Evolutionary conservation across 2,329 filamentous ascomycete species (phyloP), one percentile per base, ranked within the genome.

Genomic region (Blumeriella jaapii): DNA sequence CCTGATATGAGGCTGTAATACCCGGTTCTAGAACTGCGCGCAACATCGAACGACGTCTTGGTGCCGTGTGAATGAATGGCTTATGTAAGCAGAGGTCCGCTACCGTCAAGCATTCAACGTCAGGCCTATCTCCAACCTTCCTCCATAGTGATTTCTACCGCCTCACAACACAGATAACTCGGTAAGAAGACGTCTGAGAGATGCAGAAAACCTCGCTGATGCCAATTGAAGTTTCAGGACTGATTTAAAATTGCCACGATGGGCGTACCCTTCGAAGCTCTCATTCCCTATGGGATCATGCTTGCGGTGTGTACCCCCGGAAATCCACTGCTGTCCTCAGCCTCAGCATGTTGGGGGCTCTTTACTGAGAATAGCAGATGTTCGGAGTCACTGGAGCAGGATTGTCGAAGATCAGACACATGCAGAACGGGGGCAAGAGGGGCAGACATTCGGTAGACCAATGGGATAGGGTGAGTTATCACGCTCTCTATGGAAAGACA

Each of bases 241-340:
- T 35, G 30, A 45, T 27, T 29, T 34, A 40, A 37, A 19, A 46
- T 38, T 35, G 34, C 37, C 49, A 56, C 41, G 31, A 62, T 62
- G 59, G 55, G 55, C 45, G 56, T 62, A 35, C 59, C 59, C 23
- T 62, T 60, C 44, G 59, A 62, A 53, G 50, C 57, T 40, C 55
- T 62, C 39, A 29, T 62, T 38, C 59, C 59, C 5, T 62, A 59
- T 47, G 59, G 46, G 31, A 59, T 62, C 50, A 60, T 61, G 48
- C 38, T 59, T 36, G 45, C 42, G 36, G 59, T 61, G 45, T 41
- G 58, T 54, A 19, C 29, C 34, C 10, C 19, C 14, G 6, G 14
- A n/a, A n/a, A n/a, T n/a, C n/a, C n/a, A n/a, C n/a, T n/a, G n/a
- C n/a, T n/a, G n/a, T n/a, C n/a, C 19, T 18, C 15, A 32, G 6